Conservation (phyloP, 2,329 filamentous ascomycete species). For the Ophiostoma piceae region DNA sequence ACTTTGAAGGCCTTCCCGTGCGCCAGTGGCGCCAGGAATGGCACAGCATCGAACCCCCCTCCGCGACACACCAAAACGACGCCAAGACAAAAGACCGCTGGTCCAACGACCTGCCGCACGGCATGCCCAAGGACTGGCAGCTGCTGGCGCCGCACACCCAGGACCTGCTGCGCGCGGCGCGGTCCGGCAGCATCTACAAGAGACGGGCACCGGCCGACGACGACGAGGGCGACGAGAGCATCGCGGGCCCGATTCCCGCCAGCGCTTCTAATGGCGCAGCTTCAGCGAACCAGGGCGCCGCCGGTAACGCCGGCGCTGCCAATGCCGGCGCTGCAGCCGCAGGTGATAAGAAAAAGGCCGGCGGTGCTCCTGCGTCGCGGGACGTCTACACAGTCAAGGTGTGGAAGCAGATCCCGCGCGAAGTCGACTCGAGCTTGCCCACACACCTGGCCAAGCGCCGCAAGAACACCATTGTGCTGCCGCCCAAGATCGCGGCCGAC, state of each 20-base stretch:
- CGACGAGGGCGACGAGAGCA: constrained; percentile 51
- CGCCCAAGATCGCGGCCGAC: constrained; percentile 45
- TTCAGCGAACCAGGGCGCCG: not conserved
- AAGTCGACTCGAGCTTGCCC: constrained; percentile 47
- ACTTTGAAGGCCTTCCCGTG: constrained; percentile 71
- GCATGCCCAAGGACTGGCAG: constrained; percentile 80
- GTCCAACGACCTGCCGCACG: constrained; percentile 67
- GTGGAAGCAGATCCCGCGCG: constrained; percentile 59
- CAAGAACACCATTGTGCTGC: constrained; percentile 55
- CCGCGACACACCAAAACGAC: constrained; percentile 54
- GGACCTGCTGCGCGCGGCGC: constrained; percentile 73
- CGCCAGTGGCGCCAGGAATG: constrained; percentile 79
- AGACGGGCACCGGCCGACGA: constrained; percentile 59
- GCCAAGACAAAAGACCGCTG: constrained; percentile 59
- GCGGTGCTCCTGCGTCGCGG: constrained; percentile 1
- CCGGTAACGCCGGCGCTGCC: constrained; percentile 25
- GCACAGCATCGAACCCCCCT: constrained; percentile 62
- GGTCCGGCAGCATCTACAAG: constrained; percentile 72
- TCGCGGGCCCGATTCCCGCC: constrained; percentile 34
- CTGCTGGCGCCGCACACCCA: constrained; percentile 74
- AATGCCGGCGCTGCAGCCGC: constrained; percentile 25
- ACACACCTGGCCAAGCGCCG: constrained; percentile 58
- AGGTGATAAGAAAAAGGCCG: constrained; percentile 41
- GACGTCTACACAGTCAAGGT: constrained; percentile 50
- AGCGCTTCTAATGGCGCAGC: not conserved